phyloP scores from a whole-genome alignment of 1,284 basidiomycete species.

The Ustilago nuda region DNA sequence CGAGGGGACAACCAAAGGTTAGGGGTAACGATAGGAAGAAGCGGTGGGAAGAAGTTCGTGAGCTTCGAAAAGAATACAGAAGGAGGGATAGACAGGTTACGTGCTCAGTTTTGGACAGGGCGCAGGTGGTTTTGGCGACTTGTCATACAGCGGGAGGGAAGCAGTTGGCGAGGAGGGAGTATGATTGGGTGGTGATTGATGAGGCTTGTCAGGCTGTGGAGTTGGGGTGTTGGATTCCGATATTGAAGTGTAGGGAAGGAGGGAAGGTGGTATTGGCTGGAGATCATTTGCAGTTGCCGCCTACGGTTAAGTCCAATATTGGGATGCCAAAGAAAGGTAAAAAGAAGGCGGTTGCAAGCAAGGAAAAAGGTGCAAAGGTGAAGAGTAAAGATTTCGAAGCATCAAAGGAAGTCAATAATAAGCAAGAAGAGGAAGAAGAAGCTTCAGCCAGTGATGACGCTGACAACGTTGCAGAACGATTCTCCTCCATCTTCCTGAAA shows the following conservation, averaged over 20 bases:
- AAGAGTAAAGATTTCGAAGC: slow-evolving; percentile 20
- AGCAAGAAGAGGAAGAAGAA: slow-evolving; percentile 8
- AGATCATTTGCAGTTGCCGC: slow-evolving; percentile 77
- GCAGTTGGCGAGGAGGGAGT: slow-evolving; percentile 69
- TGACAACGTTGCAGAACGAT: slow-evolving; percentile 3
- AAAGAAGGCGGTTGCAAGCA: neutral
- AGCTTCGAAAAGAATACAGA: slow-evolving; percentile 91
- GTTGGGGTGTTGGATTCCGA: slow-evolving; percentile 95
- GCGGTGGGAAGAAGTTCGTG: slow-evolving; percentile 90
- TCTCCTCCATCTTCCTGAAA: slow-evolving; percentile 7
- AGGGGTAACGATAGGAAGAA: slow-evolving; percentile 83
- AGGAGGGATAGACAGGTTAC: slow-evolving; percentile 87
- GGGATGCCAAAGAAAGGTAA: neutral
- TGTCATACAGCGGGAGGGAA: slow-evolving; percentile 77
- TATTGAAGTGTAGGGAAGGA: slow-evolving; percentile 72
- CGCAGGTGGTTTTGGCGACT: slow-evolving; percentile 88
- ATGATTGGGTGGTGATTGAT: slow-evolving; percentile 93
- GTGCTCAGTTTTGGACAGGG: slow-evolving; percentile 80
- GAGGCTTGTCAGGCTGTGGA: slow-evolving; percentile 94
- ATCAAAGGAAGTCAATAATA: slow-evolving; percentile 1
- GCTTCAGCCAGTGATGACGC: neutral
- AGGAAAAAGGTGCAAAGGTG: neutral
- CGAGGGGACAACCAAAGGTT: slow-evolving; percentile 71
- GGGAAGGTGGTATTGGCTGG: slow-evolving; percentile 67
- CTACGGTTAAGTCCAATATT: slow-evolving; percentile 77